Evolutionary conservation across 306 rosid genomes (phyloP).

Genomic region (Castanea mollissima): DNA sequence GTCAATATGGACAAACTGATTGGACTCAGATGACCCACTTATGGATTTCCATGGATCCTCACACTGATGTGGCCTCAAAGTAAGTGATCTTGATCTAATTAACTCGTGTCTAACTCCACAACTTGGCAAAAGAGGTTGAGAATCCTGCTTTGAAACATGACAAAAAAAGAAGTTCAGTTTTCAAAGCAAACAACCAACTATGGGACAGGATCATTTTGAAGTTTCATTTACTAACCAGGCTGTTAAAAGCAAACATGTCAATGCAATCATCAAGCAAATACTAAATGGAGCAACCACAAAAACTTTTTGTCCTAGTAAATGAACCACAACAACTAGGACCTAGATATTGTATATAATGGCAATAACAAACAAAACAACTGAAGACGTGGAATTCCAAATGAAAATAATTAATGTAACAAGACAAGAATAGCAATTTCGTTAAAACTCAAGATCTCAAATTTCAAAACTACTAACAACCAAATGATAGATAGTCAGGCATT

Average conservation of each 20-base stretch:
- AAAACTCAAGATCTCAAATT: background rate
- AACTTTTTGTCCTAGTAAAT: background rate
- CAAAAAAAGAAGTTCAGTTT: background rate
- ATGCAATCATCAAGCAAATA: background rate
- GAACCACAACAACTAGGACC: background rate
- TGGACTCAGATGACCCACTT: slow-evolving; percentile 38
- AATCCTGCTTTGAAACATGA: slow-evolving; percentile 45
- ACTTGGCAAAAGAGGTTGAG: slow-evolving; percentile 41
- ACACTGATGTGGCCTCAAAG: slow-evolving; percentile 30
- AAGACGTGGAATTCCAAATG: background rate
- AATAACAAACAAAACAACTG: background rate
- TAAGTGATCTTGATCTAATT: slow-evolving; percentile 49
- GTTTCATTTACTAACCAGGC: background rate
- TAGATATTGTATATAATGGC: background rate
- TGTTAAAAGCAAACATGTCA: background rate
- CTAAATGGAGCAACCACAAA: background rate
- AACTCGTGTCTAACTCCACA: slow-evolving; percentile 39
- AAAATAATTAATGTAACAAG: background rate
- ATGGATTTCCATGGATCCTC: slow-evolving; percentile 41
- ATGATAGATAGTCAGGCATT: background rate
- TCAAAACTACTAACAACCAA: background rate
- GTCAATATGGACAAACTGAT: slow-evolving; percentile 36
- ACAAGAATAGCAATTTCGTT: background rate
- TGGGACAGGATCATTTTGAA: background rate
- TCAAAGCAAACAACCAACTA: background rate